Conservation (phyloP, 2,329 filamentous ascomycete genomes). For the Phaeosphaeriaceae sp. region DNA sequence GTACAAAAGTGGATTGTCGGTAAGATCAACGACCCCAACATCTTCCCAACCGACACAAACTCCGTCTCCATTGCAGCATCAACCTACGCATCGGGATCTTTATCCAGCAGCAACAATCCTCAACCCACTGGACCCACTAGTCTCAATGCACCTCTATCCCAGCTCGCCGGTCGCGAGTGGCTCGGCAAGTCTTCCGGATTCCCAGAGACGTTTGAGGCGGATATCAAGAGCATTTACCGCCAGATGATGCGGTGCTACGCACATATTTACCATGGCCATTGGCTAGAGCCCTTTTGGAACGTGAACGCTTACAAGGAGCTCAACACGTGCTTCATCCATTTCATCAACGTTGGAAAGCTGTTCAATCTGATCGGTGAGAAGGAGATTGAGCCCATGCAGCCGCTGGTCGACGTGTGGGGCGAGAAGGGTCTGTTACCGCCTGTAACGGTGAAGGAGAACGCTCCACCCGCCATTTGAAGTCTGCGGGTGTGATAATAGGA, state of each 20-base stretch:
- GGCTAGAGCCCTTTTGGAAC: conserved; percentile 59
- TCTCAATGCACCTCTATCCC: conserved; percentile 63
- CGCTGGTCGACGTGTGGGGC: conserved; percentile 88
- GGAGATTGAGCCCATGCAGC: conserved; percentile 95
- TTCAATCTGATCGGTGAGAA: conserved; percentile 79
- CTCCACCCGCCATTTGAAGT: conserved; percentile 12
- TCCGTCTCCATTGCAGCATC: conserved; percentile 70
- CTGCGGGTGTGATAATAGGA: no score
- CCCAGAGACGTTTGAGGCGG: conserved; percentile 63
- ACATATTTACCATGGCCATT: conserved; percentile 60
- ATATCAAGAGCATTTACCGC: conserved; percentile 74
- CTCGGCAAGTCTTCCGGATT: conserved; percentile 86
- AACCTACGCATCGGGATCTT: conserved; percentile 61
- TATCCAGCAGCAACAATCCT: conserved; percentile 50
- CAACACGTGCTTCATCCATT: conserved; percentile 62
- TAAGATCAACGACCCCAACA: conserved; percentile 87
- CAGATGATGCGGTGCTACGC: conserved; percentile 63
- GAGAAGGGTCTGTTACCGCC: conserved; percentile 82
- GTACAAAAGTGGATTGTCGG: conserved; percentile 97
- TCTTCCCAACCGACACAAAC: conserved; percentile 87
- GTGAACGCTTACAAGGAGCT: conserved; percentile 57
- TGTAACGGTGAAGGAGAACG: conserved; percentile 28
- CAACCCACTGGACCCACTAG: conserved; percentile 55
- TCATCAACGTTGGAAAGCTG: conserved; percentile 73
- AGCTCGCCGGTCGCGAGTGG: conserved; percentile 75